Evolutionary conservation across 352 stramenopile genomes (phyloP).

Genomic region (Pythium rishiriense): DNA sequence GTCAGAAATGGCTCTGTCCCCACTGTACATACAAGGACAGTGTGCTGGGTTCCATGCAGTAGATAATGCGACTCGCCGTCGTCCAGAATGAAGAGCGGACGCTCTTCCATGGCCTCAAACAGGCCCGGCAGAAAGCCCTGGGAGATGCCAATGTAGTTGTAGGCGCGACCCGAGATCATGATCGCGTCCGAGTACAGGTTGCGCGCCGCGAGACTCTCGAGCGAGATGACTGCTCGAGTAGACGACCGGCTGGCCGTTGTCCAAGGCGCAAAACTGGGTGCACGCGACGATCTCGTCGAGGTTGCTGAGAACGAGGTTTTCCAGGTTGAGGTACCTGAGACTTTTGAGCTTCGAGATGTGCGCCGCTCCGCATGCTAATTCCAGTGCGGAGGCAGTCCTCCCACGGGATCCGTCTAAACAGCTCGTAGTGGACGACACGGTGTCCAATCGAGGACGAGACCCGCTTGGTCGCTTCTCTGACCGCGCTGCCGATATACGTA

Average conservation of each 20-base stretch:
- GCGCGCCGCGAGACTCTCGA: slow-evolving; percentile 59
- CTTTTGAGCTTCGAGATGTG: slow-evolving; percentile 65
- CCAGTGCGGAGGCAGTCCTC: too few relatives aligned
- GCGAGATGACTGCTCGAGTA: slow-evolving; percentile 81
- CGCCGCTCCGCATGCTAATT: too few relatives aligned
- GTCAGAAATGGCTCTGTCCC: too few relatives aligned
- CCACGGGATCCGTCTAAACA: too few relatives aligned
- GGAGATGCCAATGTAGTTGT: slow-evolving; percentile 83
- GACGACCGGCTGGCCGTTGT: slow-evolving; percentile 80
- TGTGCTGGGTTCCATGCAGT: too few relatives aligned
- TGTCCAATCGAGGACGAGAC: too few relatives aligned
- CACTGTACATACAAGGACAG: too few relatives aligned
- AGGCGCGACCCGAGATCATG: slow-evolving; percentile 78
- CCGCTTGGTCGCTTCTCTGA: too few relatives aligned
- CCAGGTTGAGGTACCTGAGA: slow-evolving; percentile 74
- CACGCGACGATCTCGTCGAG: slow-evolving; percentile 85
- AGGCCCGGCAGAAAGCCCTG: slow-evolving; percentile 79
- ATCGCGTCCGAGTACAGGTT: slow-evolving; percentile 84
- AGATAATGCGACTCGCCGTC: slow-evolving; percentile 33
- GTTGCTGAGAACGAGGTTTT: slow-evolving; percentile 80
- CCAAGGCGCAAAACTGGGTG: slow-evolving; percentile 74
- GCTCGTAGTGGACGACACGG: too few relatives aligned
- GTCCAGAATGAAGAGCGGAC: slow-evolving; percentile 66
- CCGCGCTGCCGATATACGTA: too few relatives aligned
- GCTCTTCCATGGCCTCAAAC: slow-evolving; percentile 83